Base-by-base conservation (phyloP, 257 asterid species). In the Orobanche coerulescens region DNA sequence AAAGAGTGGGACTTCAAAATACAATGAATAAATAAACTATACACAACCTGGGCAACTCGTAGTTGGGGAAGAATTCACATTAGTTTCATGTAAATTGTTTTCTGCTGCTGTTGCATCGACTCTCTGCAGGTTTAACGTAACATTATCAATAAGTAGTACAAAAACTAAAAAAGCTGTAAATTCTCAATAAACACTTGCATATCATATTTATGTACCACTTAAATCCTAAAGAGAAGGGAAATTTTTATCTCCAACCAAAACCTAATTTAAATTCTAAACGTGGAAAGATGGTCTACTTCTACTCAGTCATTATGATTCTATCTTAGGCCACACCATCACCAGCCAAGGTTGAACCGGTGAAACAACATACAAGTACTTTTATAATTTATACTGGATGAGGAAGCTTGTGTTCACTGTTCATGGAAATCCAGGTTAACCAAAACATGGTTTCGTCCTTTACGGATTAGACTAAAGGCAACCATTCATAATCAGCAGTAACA, bases 61-160 rank as follows among this genome's bases (percentile, higher is more conserved):
- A 66, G 48, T 24, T 15, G 78, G 73, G 55, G 76, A 73, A 68
- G 73, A 71, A 62, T 65, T 69, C 65, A 43, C 60, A 66, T 70
- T 62, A 52, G 70, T 73, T 75, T 68, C 78, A 64, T 25, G 69
- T n/a, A 61, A 64, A 68, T 51, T 64, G 40, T 55, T 65, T 47
- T 65, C 94, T 59, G 61, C 28, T 46, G 52, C 40, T 19, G 62
- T 48, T 59, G 52, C 28, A 25, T 59, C 60, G 68, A 5, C 80
- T 71, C 53, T 79, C 91, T 84, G 81, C 79, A 73, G 48, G 57
- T 67, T 62, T 72, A 68, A 66, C 36, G 49, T 28, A 49, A 75
- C 36, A 65, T 16, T 33, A 47, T 68, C 64, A 57, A 43, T 60
- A 62, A 33, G 61, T 33, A 31, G 26, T 71, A 47, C 55, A 62